A percentile compares a stretch with the other conserved stretches of the same genome.
Evolutionary conservation across 129 eudicot species (phyloP).

Genomic region (Centella asiatica): DNA sequence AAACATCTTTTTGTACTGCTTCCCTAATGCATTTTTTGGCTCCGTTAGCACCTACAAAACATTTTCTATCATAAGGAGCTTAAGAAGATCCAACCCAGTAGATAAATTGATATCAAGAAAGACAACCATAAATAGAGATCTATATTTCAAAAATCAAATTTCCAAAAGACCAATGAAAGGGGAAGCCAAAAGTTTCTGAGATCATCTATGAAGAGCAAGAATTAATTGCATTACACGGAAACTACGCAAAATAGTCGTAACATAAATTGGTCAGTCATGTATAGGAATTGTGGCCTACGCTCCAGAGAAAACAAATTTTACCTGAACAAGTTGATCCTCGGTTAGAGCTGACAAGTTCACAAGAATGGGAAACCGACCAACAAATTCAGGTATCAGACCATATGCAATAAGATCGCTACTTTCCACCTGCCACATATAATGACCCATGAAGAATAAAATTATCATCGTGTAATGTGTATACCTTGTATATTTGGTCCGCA

Average conservation of each 20-base stretch:
- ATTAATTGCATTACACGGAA: too few species aligned
- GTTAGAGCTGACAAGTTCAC: slow-evolving; percentile 92
- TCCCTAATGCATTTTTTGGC: slow-evolving; percentile 93
- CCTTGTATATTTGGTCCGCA: too few species aligned
- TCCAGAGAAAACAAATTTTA: slow-evolving; percentile 10
- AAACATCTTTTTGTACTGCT: slow-evolving; percentile 95
- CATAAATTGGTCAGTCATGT: neutral
- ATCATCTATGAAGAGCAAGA: too few species aligned
- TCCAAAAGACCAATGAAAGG: too few species aligned
- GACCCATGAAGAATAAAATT: neutral
- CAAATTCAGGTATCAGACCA: slow-evolving; percentile 94
- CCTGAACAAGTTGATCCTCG: slow-evolving; percentile 96
- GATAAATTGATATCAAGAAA: neutral
- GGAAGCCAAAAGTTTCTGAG: too few species aligned
- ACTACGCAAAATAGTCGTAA: neutral
- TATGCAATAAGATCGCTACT: slow-evolving; percentile 96
- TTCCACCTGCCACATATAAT: slow-evolving; percentile 61
- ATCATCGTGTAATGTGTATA: neutral
- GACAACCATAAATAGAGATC: too few species aligned
- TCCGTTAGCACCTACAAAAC: slow-evolving; percentile 76
- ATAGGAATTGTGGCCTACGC: neutral
- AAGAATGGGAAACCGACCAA: slow-evolving; percentile 94
- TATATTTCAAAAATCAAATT: too few species aligned
- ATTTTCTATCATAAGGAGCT: neutral
- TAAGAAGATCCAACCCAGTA: neutral